A percentile compares a stretch with the other conserved stretches of the same genome.
Evolutionary conservation across 176 grass and related monocot species (phyloP).

Genomic region (Paspalum notatum): DNA sequence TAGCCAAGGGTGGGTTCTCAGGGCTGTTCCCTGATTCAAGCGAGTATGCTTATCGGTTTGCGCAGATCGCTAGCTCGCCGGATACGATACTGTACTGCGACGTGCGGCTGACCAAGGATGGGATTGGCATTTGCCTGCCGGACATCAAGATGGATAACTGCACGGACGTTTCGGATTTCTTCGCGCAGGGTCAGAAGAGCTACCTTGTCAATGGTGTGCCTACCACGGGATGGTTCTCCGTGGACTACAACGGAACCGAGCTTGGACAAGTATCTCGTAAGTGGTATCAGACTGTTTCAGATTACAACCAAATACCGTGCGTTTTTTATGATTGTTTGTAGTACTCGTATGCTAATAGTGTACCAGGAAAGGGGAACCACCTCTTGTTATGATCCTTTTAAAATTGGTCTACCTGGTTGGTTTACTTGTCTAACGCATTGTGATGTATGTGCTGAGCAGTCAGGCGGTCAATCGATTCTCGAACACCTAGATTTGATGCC

Average conservation of each 20-base stretch:
- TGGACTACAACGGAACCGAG: constrained; percentile 68
- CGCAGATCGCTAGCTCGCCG: constrained; percentile 39
- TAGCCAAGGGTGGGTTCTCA: constrained; percentile 87
- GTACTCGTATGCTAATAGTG: too few species aligned
- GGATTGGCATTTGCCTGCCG: constrained; percentile 71
- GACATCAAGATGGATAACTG: constrained; percentile 76
- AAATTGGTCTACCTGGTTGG: constrained; percentile 5
- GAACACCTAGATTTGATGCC: constrained; percentile 51
- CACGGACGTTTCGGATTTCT: constrained; percentile 53
- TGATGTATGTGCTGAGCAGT: constrained; percentile 54
- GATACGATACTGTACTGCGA: constrained; percentile 72
- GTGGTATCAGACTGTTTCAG: constrained; percentile 28
- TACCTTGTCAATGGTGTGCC: constrained; percentile 69
- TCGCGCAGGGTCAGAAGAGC: constrained; percentile 38
- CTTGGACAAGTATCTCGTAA: constrained; percentile 55
- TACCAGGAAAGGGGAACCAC: neutral
- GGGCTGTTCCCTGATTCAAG: constrained; percentile 89
- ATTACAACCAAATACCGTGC: neutral
- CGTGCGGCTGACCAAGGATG: constrained; percentile 76
- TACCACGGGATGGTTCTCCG: constrained; percentile 65
- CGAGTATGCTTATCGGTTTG: constrained; percentile 48
- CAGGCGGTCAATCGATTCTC: constrained; percentile 46
- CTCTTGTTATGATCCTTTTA: constrained; percentile 25
- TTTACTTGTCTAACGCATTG: constrained; percentile 22
- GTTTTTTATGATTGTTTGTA: neutral